These are phyloP conservation scores for Solanum dulcamara DNA, from an alignment of 257 asterid genomes.

Conservation along the genomic window DNA sequence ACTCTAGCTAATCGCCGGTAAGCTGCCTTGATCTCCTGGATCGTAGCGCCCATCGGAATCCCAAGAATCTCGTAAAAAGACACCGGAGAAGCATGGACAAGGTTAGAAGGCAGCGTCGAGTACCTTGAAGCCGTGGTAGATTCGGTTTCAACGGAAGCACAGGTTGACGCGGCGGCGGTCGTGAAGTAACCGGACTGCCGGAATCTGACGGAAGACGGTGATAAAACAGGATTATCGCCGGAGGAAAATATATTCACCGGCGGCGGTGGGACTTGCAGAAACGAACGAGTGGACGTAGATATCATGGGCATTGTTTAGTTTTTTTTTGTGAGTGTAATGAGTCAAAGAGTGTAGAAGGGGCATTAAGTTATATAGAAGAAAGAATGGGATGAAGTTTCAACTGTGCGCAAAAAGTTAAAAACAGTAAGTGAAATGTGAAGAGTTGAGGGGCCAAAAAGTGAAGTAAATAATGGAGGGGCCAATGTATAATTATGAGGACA, in stretches of 20 bases:
- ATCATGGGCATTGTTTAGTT: background rate
- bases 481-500: background rate
- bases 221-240: background rate
- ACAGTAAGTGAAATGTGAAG: background rate
- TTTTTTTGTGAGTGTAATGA: background rate
- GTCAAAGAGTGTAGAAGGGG: background rate
- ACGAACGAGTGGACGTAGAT: background rate
- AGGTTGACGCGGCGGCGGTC: background rate
- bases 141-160: background rate
- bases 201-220: background rate
- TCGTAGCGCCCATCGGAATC: background rate
- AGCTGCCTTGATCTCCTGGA: slow-evolving; percentile 9
- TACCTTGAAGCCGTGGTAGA: background rate
- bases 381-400: background rate
- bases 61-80: slow-evolving; percentile 8
- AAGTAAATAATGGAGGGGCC: background rate
- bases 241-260: background rate
- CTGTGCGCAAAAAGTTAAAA: background rate
- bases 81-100: background rate
- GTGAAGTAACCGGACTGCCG: background rate
- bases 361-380: background rate
- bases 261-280: background rate
- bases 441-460: background rate
- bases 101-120: background rate
- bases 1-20: slow-evolving; percentile 3